These are phyloP conservation scores for Cichorium intybus DNA, from an alignment of 140 eudicot species.

Conservation along the genomic window DNA sequence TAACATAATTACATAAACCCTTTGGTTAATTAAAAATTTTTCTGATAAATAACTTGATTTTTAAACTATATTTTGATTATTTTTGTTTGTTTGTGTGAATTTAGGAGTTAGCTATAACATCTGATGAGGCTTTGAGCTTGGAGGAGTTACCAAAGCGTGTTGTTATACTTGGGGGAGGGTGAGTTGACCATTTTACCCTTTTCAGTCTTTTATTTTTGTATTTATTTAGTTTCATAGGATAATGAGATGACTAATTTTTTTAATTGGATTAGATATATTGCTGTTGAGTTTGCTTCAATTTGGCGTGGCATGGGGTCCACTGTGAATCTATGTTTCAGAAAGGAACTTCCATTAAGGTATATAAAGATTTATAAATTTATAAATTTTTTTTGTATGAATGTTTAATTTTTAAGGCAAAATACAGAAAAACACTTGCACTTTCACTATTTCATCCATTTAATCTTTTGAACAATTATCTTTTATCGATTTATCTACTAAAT, in stretches of 20 bases:
- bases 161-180: constrained; percentile 98
- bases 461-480: too few relatives aligned
- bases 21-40: too few relatives aligned
- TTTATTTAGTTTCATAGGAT: neutral
- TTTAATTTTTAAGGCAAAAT: neutral
- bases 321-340: constrained; percentile 76
- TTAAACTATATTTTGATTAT: neutral
- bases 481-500: too few relatives aligned
- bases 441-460: neutral
- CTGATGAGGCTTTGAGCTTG: constrained; percentile 98
- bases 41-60: neutral
- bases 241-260: neutral
- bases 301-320: constrained; percentile 98
- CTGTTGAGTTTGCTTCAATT: constrained; percentile 99
- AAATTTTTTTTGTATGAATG: neutral
- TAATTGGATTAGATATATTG: constrained; percentile 59
- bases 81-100: constrained; percentile 7
- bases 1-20: too few relatives aligned
- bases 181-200: constrained; percentile 23
- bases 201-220: neutral
- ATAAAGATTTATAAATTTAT: neutral
- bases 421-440: neutral
- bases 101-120: constrained; percentile 89
- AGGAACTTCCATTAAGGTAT: constrained; percentile 85
- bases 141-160: constrained; percentile 94